Evolutionary conservation across 495 filamentous ascomycete species (phyloP).

Genomic region (Echria macrotheca): DNA sequence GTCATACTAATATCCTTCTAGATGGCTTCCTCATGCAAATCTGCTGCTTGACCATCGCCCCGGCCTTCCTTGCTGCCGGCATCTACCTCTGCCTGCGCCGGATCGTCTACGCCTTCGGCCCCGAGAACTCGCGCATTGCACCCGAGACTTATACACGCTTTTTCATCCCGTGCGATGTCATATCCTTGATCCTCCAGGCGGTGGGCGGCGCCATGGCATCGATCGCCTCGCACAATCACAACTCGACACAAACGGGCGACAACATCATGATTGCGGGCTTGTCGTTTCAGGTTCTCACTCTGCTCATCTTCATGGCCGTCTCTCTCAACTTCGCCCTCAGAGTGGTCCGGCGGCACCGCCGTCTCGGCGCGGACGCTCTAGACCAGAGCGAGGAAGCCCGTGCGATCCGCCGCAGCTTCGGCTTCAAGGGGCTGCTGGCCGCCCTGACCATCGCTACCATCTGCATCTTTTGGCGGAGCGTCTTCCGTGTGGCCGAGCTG

Average conservation of each 20-base stretch:
- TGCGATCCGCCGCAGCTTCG: conserved; percentile 17
- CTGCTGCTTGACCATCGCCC: conserved; percentile 58
- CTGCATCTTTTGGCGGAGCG: conserved; percentile 55
- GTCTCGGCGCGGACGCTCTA: conserved; percentile 19
- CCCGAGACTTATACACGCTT: conserved; percentile 49
- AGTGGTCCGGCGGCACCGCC: conserved; percentile 21
- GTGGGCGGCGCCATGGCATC: conserved; percentile 56
- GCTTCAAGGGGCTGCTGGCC: conserved; percentile 35
- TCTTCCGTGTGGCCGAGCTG: conserved; percentile 63
- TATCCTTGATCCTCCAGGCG: conserved; percentile 60
- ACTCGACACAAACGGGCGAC: conserved; percentile 39
- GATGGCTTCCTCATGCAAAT: conserved; percentile 49
- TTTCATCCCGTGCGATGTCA: conserved; percentile 58
- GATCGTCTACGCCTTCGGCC: conserved; percentile 55
- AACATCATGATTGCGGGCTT: conserved; percentile 65
- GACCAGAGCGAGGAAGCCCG: conserved; percentile 21
- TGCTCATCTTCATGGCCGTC: conserved; percentile 43
- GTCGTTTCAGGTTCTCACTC: conserved; percentile 49
- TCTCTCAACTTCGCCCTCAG: conserved; percentile 38
- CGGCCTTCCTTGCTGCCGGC: conserved; percentile 58
- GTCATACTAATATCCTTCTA: too few relatives aligned
- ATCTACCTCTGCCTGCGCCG: conserved; percentile 59
- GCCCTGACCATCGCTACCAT: conserved; percentile 48
- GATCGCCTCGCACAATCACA: conserved; percentile 35
- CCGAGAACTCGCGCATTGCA: conserved; percentile 54